These are phyloP conservation scores for Glycyrrhiza uralensis DNA, from an alignment of 306 rosid genomes.

Conservation along the genomic window DNA sequence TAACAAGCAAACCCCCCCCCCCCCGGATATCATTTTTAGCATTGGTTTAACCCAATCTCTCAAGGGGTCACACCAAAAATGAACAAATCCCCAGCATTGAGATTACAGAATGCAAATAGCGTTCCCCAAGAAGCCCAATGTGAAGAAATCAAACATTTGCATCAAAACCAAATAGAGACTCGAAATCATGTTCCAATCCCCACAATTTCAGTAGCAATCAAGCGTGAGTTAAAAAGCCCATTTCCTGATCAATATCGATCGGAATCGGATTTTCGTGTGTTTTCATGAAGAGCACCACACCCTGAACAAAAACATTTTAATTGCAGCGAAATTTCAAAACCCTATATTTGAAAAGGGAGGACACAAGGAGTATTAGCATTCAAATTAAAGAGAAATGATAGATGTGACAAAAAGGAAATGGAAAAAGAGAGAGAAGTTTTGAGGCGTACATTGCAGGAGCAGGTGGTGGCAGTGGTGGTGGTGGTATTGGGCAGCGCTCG, in stretches of 20 bases:
- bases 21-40: not conserved
- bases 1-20: too few species aligned
- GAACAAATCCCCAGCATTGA: not conserved
- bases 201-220: not conserved
- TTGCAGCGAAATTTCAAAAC: conserved; percentile 12
- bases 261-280: not conserved
- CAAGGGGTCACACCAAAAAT: not conserved
- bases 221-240: not conserved
- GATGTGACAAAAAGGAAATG: not conserved
- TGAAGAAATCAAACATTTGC: not conserved
- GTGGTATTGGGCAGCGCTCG: not conserved
- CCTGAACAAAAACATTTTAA: not conserved
- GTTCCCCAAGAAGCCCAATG: not conserved
- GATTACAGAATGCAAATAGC: not conserved
- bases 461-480: not conserved
- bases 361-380: not conserved
- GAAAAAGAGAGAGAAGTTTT: not conserved
- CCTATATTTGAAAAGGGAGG: conserved; percentile 22
- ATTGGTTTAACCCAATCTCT: not conserved
- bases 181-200: not conserved
- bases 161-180: not conserved
- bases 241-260: not conserved
- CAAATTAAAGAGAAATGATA: not conserved
- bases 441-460: conserved; percentile 26
- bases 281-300: not conserved